Evolutionary conservation across 208 protist genomes (phyloP).

Genomic region (Leishmania braziliensis): DNA sequence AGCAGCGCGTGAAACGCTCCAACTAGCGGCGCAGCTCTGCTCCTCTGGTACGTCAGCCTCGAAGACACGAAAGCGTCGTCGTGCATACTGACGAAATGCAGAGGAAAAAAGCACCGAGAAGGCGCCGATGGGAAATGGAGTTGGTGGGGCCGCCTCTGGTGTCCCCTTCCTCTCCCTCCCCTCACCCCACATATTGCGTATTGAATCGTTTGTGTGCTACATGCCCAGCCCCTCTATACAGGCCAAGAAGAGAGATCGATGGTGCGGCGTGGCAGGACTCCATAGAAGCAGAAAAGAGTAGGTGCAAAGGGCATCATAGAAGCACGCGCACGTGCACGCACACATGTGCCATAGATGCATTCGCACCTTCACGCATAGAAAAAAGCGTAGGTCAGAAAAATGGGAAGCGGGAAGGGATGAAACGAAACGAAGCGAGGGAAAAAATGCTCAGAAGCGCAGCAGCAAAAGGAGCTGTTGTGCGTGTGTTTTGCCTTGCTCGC

Average conservation of each 20-base stretch:
- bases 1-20: constrained; percentile 11
- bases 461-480: neutral
- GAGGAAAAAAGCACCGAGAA: neutral
- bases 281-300: neutral
- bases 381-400: neutral
- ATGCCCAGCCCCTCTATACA: neutral
- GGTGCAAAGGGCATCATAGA: neutral
- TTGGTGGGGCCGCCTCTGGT: neutral
- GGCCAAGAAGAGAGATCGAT: neutral
- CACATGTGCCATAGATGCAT: neutral
- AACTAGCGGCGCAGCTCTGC: constrained; percentile 3
- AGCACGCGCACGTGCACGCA: neutral
- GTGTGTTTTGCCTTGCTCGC: neutral
- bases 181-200: neutral
- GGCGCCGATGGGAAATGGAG: neutral
- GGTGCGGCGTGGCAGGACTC: neutral
- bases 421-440: neutral
- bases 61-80: constrained; percentile 4
- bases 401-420: too few species aligned
- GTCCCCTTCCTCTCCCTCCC: neutral
- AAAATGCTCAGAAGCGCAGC: neutral
- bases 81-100: neutral
- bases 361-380: neutral
- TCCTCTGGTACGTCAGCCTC: neutral
- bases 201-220: neutral